A percentile compares a stretch with the other conserved stretches of the same genome.
These are phyloP conservation scores for Sporothrix protearum DNA, from an alignment of 2,329 filamentous ascomycete species.

Conservation along the genomic window DNA sequence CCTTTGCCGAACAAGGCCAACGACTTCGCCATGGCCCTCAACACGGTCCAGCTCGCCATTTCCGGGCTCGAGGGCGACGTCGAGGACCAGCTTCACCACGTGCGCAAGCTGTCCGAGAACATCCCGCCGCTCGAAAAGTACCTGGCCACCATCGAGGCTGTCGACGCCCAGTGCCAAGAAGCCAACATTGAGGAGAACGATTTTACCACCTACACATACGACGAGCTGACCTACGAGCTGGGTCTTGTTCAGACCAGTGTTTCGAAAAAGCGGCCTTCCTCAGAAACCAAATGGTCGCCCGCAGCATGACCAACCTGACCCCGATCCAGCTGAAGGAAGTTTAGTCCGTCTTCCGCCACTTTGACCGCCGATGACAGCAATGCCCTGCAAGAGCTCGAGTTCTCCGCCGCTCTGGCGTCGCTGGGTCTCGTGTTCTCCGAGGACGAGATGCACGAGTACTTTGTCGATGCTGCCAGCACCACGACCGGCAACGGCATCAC, in stretches of 20 bases:
- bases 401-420: conserved; percentile 91
- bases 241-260: conserved; percentile 87
- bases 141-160: conserved; percentile 76
- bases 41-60: conserved; percentile 90
- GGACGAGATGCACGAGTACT: conserved; percentile 96
- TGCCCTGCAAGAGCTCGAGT: conserved; percentile 86
- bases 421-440: conserved; percentile 94
- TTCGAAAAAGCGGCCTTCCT: conserved; percentile 91
- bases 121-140: conserved; percentile 87
- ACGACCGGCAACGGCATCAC: conserved; percentile 5
- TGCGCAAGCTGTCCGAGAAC: conserved; percentile 78
- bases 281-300: conserved; percentile 96
- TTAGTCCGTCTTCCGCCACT: conserved; percentile 96
- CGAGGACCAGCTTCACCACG: conserved; percentile 88
- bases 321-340: conserved; percentile 98
- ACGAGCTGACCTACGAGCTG: conserved; percentile 91
- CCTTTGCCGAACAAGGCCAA: conserved; percentile 98
- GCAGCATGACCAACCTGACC: conserved; percentile 97
- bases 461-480: conserved; percentile 72
- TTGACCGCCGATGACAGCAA: conserved; percentile 89
- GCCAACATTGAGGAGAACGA: conserved; percentile 99
- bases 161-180: conserved; percentile 87
- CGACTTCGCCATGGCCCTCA: conserved; percentile 91
- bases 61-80: conserved; percentile 96
- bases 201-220: conserved; percentile 98